A percentile compares a stretch with the other conserved stretches of the same genome.
phyloP scores from a whole-genome alignment of 257 asterid species.

The Solanum peruvianum region DNA sequence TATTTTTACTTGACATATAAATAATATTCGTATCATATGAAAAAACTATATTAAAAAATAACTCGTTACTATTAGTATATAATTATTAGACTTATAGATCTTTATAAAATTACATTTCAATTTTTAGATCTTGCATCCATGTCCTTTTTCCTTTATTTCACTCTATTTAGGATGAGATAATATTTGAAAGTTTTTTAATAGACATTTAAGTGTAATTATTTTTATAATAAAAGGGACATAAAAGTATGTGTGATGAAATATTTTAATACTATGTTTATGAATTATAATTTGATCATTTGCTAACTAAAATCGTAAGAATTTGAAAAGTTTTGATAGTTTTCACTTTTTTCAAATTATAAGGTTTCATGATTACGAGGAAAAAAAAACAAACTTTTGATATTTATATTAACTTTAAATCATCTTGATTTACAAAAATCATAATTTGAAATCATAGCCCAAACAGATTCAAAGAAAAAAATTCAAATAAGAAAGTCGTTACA shows the following conservation, averaged over 20 bases:
- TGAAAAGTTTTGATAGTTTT: neutral
- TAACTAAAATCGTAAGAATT: neutral
- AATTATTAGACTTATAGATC: too few species aligned
- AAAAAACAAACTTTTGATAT: neutral
- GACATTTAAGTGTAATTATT: neutral
- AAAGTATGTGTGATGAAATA: neutral
- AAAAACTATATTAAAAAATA: neutral
- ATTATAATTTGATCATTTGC: neutral
- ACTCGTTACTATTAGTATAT: too few species aligned
- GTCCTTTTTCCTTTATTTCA: neutral
- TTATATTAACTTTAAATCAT: neutral
- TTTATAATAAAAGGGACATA: neutral
- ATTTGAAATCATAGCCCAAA: neutral
- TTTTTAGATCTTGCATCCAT: neutral
- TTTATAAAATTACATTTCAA: too few species aligned
- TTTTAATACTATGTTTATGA: too few species aligned
- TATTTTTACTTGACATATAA: neutral
- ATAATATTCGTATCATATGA: neutral
- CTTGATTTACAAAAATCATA: too few species aligned
- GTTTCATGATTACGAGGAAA: rapidly evolving
- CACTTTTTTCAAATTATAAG: neutral
- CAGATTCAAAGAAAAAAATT: too few species aligned
- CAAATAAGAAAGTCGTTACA: neutral
- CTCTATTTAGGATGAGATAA: neutral
- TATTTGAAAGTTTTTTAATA: neutral